Percentiles rank a stretch among this genome's conserved stretches.
These are phyloP conservation scores for Phytophthora ohioensis DNA, from an alignment of 352 stramenopile genomes.

Conservation along the genomic window DNA sequence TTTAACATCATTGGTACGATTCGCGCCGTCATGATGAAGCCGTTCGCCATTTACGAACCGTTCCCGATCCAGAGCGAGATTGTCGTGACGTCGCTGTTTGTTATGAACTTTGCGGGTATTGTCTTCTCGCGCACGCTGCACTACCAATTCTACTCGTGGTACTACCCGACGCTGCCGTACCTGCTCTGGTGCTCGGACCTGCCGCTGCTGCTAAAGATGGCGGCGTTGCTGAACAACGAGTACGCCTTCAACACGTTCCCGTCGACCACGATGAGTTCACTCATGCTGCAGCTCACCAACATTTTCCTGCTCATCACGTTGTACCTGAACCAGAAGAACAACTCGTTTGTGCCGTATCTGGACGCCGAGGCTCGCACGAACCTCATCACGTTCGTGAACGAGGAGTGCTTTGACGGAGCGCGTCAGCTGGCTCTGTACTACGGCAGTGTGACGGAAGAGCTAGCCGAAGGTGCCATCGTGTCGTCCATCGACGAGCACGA, in stretches of 20 bases:
- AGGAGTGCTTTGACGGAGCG: constrained; percentile 79
- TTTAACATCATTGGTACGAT: constrained; percentile 84
- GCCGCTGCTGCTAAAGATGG: constrained; percentile 82
- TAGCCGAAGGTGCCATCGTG: constrained; percentile 65
- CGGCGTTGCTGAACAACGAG: constrained; percentile 86
- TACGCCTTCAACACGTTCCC: constrained; percentile 97
- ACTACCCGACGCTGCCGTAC: constrained; percentile 96
- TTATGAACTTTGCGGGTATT: constrained; percentile 97
- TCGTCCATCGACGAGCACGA: constrained; percentile 88
- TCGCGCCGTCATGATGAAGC: constrained; percentile 74
- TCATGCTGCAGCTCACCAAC: constrained; percentile 94
- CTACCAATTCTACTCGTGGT: constrained; percentile 99
- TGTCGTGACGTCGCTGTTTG: constrained; percentile 88
- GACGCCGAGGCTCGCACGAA: constrained; percentile 77
- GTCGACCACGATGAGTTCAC: constrained; percentile 91
- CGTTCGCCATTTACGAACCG: constrained; percentile 75
- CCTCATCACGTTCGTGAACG: constrained; percentile 79
- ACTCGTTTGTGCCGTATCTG: constrained; percentile 77
- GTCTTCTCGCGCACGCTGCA: constrained; percentile 97
- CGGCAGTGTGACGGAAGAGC: constrained; percentile 80
- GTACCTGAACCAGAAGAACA: constrained; percentile 73
- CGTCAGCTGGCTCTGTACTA: constrained; percentile 85
- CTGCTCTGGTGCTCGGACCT: constrained; percentile 93
- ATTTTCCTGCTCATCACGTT: constrained; percentile 83
- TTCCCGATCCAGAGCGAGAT: constrained; percentile 87